These are phyloP conservation scores for Mortierella alpina DNA, from an alignment of 192 early-diverging fungal genomes.

Conservation along the genomic window DNA sequence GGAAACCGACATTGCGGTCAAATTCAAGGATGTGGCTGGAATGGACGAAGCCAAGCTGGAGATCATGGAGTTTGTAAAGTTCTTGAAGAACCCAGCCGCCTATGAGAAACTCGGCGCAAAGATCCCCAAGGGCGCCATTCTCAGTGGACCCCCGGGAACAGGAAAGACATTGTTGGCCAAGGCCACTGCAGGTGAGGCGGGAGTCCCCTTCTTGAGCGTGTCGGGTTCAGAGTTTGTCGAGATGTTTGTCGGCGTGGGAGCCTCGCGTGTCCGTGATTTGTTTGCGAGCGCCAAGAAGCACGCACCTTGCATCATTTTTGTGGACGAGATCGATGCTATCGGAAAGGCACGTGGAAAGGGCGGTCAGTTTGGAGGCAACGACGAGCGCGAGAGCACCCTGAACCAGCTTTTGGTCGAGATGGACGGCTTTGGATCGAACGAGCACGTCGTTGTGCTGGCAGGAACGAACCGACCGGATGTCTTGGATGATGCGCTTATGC, in stretches of 20 bases:
- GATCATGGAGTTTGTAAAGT: slow-evolving; percentile 99
- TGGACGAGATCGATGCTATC: slow-evolving; percentile 99
- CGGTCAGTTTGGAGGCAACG: slow-evolving; percentile 92
- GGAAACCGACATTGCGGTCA: slow-evolving; percentile 94
- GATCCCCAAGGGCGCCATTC: slow-evolving; percentile 98
- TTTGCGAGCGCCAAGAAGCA: slow-evolving; percentile 98
- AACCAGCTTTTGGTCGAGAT: slow-evolving; percentile 99
- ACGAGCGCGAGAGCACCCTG: slow-evolving; percentile 96
- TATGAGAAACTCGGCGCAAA: slow-evolving; percentile 97
- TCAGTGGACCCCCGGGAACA: slow-evolving; percentile 93
- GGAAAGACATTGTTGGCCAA: slow-evolving; percentile 99
- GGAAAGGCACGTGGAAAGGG: slow-evolving; percentile 95
- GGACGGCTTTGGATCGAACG: slow-evolving; percentile 93
- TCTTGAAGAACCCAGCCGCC: slow-evolving; percentile 91
- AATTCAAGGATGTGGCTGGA: slow-evolving; percentile 99
- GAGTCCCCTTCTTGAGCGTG: slow-evolving; percentile 97
- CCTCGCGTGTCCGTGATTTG: slow-evolving; percentile 91
- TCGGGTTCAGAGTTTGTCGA: slow-evolving; percentile 99
- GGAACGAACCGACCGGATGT: slow-evolving; percentile 99
- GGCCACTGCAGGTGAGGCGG: slow-evolving; percentile 99
- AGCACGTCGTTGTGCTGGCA: slow-evolving; percentile 95
- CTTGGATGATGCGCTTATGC: slow-evolving; percentile 93
- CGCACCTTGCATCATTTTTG: slow-evolving; percentile 98
- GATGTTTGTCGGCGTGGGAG: slow-evolving; percentile 99
- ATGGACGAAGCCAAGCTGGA: slow-evolving; percentile 99